Percentiles rank a stretch among this genome's conserved stretches.
phyloP scores from a whole-genome alignment of 495 filamentous ascomycete species.

The Pseudomonodictys pantanalensis region DNA sequence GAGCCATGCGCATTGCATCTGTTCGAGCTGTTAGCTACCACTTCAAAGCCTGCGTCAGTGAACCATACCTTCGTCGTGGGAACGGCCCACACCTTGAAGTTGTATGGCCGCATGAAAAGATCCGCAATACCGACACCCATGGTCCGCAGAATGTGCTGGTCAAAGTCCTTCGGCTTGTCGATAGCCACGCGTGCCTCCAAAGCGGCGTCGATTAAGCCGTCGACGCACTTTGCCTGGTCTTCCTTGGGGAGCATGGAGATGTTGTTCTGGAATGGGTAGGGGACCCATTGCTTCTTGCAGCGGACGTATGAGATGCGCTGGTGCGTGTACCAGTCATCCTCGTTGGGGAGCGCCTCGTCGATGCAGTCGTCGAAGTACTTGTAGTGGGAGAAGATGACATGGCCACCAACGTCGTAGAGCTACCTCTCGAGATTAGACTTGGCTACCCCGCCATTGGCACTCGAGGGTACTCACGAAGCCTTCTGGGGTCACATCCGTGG shows the following conservation, averaged over 20 bases:
- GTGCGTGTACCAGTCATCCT: conserved; percentile 94
- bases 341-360: conserved; percentile 88
- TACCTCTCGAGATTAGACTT: conserved; percentile 40
- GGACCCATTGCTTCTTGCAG: conserved; percentile 93
- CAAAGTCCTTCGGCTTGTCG: conserved; percentile 92
- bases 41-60: neutral
- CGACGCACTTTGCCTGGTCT: conserved; percentile 91
- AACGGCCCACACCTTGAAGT: conserved; percentile 99
- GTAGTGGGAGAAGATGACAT: conserved; percentile 99
- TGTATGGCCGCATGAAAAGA: conserved; percentile 99
- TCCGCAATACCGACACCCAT: conserved; percentile 89
- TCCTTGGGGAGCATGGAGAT: conserved; percentile 98
- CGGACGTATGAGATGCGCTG: conserved; percentile 98
- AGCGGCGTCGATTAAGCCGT: conserved; percentile 95
- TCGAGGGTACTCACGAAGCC: conserved; percentile 77
- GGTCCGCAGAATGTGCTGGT: conserved; percentile 96
- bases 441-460: conserved; percentile 3
- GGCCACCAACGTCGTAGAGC: conserved; percentile 98
- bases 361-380: conserved; percentile 99
- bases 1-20: conserved; percentile 99
- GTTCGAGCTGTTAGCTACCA: conserved; percentile 10
- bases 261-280: conserved; percentile 99
- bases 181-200: conserved; percentile 78
- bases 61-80: conserved; percentile 86
- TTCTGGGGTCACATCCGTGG: conserved; percentile 91